Evolutionary conservation across 106 monocot species (phyloP).

Genomic region (Dioscorea zingiberensis): DNA sequence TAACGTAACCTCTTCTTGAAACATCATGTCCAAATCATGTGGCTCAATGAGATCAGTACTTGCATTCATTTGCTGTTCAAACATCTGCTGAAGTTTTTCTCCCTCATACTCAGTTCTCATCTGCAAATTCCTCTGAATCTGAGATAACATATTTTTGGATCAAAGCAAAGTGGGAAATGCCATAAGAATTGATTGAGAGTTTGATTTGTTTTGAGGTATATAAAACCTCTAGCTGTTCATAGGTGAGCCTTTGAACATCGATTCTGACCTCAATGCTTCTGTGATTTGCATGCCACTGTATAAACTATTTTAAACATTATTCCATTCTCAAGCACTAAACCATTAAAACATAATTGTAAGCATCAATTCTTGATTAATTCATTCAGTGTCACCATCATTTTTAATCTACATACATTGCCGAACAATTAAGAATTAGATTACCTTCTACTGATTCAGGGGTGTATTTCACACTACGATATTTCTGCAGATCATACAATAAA

Average conservation of each 20-base stretch:
- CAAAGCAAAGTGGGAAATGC: background rate
- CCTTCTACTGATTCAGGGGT: slow-evolving; percentile 18
- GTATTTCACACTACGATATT: slow-evolving; percentile 26
- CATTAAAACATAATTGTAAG: too few species aligned
- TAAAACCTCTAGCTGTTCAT: slow-evolving; percentile 25
- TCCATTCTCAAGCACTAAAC: too few species aligned
- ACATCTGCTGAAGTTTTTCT: slow-evolving; percentile 15
- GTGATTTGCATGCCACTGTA: slow-evolving; percentile 19
- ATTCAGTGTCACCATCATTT: too few species aligned
- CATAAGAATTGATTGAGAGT: background rate
- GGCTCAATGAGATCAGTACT: background rate
- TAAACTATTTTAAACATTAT: background rate
- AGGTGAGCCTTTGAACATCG: slow-evolving; percentile 17
- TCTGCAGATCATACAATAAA: slow-evolving; percentile 9
- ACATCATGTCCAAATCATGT: too few species aligned
- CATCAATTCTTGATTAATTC: too few species aligned
- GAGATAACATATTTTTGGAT: background rate
- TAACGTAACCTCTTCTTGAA: too few species aligned
- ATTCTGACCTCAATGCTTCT: slow-evolving; percentile 20
- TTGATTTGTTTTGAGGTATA: background rate
- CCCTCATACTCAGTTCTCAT: slow-evolving; percentile 19
- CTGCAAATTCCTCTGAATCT: slow-evolving; percentile 21
- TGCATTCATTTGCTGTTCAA: slow-evolving; percentile 19
- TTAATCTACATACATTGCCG: too few species aligned
- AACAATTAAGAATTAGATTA: background rate